Conservation (phyloP, 495 filamentous ascomycete genomes). For the Emericellopsis terricola region DNA sequence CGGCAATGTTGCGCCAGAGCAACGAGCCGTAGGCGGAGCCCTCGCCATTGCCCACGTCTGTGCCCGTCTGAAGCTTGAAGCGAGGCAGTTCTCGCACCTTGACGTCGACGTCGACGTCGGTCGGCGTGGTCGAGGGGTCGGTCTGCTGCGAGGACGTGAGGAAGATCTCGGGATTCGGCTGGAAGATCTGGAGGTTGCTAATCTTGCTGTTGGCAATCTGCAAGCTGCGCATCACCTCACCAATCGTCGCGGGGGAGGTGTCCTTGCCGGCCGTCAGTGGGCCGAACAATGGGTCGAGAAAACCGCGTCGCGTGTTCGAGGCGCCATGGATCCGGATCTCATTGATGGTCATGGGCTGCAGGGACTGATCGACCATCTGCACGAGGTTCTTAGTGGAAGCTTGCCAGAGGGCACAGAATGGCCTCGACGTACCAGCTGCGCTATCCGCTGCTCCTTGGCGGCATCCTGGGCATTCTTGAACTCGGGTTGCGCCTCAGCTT, state of each 20-base stretch:
- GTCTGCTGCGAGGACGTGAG: conserved; percentile 48
- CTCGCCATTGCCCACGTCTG: conserved; percentile 78
- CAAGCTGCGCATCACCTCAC: conserved; percentile 55
- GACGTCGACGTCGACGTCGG: conserved; percentile 64
- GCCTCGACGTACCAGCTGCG: conserved; percentile 8
- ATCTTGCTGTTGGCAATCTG: conserved; percentile 53
- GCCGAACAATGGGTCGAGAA: conserved; percentile 62
- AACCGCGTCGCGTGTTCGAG: conserved; percentile 53
- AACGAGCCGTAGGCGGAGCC: conserved; percentile 78
- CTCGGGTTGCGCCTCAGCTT: conserved; percentile 2
- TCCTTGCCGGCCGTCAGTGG: conserved; percentile 55
- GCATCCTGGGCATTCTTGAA: conserved; percentile 5
- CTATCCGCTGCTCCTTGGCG: conserved; percentile 9
- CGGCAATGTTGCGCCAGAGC: conserved; percentile 78
- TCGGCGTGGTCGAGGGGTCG: conserved; percentile 38
- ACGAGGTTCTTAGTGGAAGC: not conserved
- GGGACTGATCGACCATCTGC: conserved; percentile 55
- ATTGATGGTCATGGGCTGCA: conserved; percentile 56
- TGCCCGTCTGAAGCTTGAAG: conserved; percentile 74
- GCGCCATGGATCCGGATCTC: conserved; percentile 66
- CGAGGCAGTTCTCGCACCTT: conserved; percentile 60
- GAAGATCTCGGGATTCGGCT: conserved; percentile 62
- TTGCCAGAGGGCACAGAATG: not conserved
- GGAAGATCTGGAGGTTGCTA: conserved; percentile 71
- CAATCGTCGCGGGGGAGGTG: conserved; percentile 51